Base-by-base conservation (phyloP, 1,139 yeast species). In the Debaryomyces subglobosus region DNA sequence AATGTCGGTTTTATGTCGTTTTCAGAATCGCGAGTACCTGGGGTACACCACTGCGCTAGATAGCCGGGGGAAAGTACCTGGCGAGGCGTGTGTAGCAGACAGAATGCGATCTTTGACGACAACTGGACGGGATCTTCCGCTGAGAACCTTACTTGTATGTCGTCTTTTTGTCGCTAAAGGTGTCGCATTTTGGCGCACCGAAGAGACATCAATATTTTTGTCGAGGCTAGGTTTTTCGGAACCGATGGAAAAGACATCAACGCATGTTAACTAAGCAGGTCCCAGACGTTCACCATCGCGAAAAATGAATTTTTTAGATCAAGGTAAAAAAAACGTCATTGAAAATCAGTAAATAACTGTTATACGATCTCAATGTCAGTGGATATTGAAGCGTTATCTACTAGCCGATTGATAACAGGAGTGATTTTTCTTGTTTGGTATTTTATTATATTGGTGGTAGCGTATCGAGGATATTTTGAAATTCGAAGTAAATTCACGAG, bases 381-480 rank as follows among this genome's bases (percentile, higher is more conserved):
- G 13, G 43, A 40, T 27, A 29, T 30, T 21, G 37, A 40, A 9
- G 23, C 27, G 8, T 21, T 40, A 16, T 40, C 43, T 9, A 40
- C 15, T 6, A 13, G 23, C 18, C 23, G 58, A 44, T 37, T 48
- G 45, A 38, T 46, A n/a, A 38, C 52, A 10, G 55, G 47, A 18
- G 55, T 24, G 46, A 54, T 68, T 39, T 58, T 62, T 40, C 59
- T 77, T 4, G 48, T 70, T 41, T 77, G 81, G 81, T 79, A 79
- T 59, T 32, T 68, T 5, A 74, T 73, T 15, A 78, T 82, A 10
- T 44, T 79, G 4, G 44, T 57, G 4, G 68, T 78, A 8, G 84
- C 84, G 1, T 65, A 63, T 49, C 59, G 61, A 39, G 88, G 88
- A 10, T 77, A 80, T 53, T 51, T 68, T 38, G 82, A 77, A 57